Evolutionary conservation across 2,329 filamentous ascomycete genomes (phyloP).

Genomic region (Eutypa lata): DNA sequence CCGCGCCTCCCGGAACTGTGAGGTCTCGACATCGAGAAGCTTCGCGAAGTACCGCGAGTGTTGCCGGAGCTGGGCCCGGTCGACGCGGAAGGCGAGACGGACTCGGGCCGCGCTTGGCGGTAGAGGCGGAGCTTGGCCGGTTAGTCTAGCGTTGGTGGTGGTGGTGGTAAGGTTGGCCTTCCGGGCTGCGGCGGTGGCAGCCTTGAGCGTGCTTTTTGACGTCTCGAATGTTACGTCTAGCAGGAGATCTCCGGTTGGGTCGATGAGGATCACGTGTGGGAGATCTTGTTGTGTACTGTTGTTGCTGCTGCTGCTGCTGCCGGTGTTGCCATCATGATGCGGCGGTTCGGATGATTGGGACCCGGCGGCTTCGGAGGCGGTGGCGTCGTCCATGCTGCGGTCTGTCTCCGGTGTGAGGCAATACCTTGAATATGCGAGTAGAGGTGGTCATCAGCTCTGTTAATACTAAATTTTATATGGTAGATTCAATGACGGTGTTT

Average conservation of each 20-base stretch:
- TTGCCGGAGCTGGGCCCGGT: slow-evolving; percentile 51
- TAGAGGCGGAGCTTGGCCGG: no score
- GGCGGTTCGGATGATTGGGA: neutral
- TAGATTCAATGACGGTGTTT: no score
- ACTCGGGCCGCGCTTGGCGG: no score
- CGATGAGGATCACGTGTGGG: slow-evolving; percentile 47
- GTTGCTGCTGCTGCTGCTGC: neutral
- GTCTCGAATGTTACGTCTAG: slow-evolving; percentile 65
- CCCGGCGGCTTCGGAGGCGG: neutral
- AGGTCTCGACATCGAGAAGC: slow-evolving; percentile 53
- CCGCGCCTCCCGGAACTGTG: slow-evolving; percentile 61
- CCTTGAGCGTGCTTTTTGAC: slow-evolving; percentile 46
- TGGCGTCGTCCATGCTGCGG: slow-evolving; percentile 27
- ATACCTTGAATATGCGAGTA: slow-evolving; percentile 26
- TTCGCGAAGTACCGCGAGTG: slow-evolving; percentile 69
- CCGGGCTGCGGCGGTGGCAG: slow-evolving; percentile 13
- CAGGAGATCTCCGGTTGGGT: slow-evolving; percentile 59
- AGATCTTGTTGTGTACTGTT: slow-evolving; percentile 10
- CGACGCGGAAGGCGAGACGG: slow-evolving; percentile 57
- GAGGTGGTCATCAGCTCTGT: slow-evolving; percentile 28
- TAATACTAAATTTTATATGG: no score
- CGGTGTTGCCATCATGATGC: neutral
- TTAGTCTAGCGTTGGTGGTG: no score
- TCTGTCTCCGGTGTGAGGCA: slow-evolving; percentile 32
- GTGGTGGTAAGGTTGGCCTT: no score